Base-by-base conservation (phyloP, 768 basidiomycete species). In the Boletus sensibilis region DNA sequence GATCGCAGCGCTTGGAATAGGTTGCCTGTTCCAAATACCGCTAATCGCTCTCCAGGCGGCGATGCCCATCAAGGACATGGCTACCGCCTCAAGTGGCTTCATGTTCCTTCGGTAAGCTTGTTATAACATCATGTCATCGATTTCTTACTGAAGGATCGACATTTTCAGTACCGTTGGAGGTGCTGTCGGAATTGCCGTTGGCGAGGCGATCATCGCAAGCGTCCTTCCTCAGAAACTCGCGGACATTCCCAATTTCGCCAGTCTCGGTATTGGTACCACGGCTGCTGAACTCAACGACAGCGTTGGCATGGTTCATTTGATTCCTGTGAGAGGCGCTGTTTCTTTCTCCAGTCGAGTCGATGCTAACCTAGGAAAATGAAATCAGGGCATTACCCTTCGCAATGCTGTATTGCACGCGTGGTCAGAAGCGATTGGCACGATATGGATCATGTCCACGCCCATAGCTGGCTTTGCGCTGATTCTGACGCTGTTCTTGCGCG, bases 21-120 rank as follows among this genome's bases (percentile, higher is more conserved):
- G 89, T 2, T 80, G 77, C 59, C 68, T 92, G 48, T 88, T 88
- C 76, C 82, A 85, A 75, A 65, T 74, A 5, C 90, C 89, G 0
- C 71, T 91, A 8, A 83, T 92, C 49, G 88, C 79, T 14, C 72
- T 94, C 14, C 92, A 94, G 72, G 89, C 90, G 1, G 86, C 91
- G 1, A 94, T 94, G 91, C 92, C 92, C 0, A 64, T 90, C 16
- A 86, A 84, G 62, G 90, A 93, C 60, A 91, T 93, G 90, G 90
- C 91, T 3, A 91, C 91, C 2, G 84, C 83, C 51, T 91, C 91
- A 0, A 75, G 81, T 1, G 83, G 84, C 0, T 88, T 87, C 64
- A 81, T 82, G 21, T 86, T 94, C 65, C 74, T 93, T 59, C 79
- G 87, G 83, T 85, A 66, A 31, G 72, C 54, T 18, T 5, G 29